Percentiles rank a stretch among this genome's conserved stretches.
These are phyloP conservation scores for Pichia sp. DNA, from an alignment of 1,139 yeast genomes.

Conservation along the genomic window DNA sequence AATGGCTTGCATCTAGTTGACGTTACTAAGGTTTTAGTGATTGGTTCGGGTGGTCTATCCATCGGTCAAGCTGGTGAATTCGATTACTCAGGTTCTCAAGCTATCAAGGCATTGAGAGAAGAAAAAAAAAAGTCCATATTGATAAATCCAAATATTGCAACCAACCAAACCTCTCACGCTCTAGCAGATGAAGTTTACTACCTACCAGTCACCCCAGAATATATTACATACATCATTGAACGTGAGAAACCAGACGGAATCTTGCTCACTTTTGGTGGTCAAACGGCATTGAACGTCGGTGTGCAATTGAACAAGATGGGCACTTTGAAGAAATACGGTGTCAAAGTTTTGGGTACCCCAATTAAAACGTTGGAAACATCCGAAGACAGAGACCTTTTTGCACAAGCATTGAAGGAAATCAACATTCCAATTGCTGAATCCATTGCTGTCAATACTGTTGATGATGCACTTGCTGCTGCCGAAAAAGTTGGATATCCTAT, in stretches of 20 bases:
- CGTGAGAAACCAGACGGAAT: conserved; percentile 97
- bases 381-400: conserved; percentile 95
- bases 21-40: conserved; percentile 82
- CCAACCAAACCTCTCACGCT: conserved; percentile 94
- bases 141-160: conserved; percentile 95
- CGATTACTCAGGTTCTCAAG: conserved; percentile 97
- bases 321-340: conserved; percentile 82
- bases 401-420: conserved; percentile 90
- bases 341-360: conserved; percentile 96
- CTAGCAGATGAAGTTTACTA: conserved; percentile 94
- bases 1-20: conserved; percentile 64
- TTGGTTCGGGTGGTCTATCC: conserved; percentile 96
- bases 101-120: conserved; percentile 91
- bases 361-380: conserved; percentile 91
- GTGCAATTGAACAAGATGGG: conserved; percentile 92
- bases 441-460: conserved; percentile 88
- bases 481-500: conserved; percentile 87
- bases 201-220: conserved; percentile 95
- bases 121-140: conserved; percentile 80
- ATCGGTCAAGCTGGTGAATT: conserved; percentile 99
- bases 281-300: conserved; percentile 95
- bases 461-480: conserved; percentile 89
- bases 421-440: conserved; percentile 95
- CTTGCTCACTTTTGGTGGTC: conserved; percentile 95
- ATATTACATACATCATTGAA: conserved; percentile 88